Conservation (phyloP, 2,329 filamentous ascomycete genomes). For the Talaromyces sp. region DNA sequence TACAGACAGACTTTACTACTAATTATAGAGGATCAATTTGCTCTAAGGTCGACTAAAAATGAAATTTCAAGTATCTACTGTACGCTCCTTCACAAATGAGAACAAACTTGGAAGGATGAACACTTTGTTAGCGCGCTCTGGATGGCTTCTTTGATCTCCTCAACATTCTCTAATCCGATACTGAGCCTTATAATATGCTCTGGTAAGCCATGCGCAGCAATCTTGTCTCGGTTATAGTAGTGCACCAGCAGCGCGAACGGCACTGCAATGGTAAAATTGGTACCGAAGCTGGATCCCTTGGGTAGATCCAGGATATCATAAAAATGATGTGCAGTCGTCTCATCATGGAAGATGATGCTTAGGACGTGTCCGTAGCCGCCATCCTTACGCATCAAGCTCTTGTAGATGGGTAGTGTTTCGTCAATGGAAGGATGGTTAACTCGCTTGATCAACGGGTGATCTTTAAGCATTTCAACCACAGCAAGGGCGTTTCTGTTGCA, state of each 20-base stretch:
- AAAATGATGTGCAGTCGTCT: slow-evolving; percentile 21
- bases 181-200: slow-evolving; percentile 20
- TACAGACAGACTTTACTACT: too few relatives aligned
- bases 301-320: slow-evolving; percentile 27
- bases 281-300: slow-evolving; percentile 27
- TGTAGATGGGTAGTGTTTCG: slow-evolving; percentile 16
- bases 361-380: slow-evolving; percentile 24
- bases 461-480: slow-evolving; percentile 19
- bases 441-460: slow-evolving; percentile 16
- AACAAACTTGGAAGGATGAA: too few relatives aligned
- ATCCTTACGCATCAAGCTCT: slow-evolving; percentile 16
- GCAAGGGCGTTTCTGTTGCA: slow-evolving; percentile 19
- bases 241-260: slow-evolving; percentile 22
- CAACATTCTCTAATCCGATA: slow-evolving; percentile 16
- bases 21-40: too few relatives aligned
- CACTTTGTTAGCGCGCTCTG: too few relatives aligned
- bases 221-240: slow-evolving; percentile 23
- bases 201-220: slow-evolving; percentile 22
- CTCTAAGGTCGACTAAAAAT: too few relatives aligned
- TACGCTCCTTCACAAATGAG: too few relatives aligned
- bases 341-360: slow-evolving; percentile 20
- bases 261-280: slow-evolving; percentile 23
- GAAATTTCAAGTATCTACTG: too few relatives aligned
- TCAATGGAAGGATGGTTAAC: slow-evolving; percentile 22
- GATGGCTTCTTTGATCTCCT: too few relatives aligned